These are phyloP conservation scores for Microbotryum violaceum DNA, from an alignment of 1,284 basidiomycete species.

Conservation along the genomic window DNA sequence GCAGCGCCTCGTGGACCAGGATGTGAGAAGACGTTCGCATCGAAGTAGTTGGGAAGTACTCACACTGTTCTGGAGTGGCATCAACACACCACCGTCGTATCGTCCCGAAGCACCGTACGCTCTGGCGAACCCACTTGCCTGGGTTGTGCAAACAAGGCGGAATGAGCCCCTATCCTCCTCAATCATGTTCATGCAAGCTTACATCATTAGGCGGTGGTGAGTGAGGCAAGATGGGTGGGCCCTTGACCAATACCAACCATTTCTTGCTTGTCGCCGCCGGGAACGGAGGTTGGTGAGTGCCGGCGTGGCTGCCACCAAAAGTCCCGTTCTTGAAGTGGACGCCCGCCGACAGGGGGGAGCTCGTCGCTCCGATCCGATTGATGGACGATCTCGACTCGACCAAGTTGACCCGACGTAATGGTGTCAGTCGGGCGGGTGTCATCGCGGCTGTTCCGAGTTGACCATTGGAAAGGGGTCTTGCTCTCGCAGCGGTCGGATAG, in stretches of 20 bases:
- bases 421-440: too few species aligned
- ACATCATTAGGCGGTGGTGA: conserved; percentile 27
- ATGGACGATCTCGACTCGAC: too few species aligned
- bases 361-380: too few species aligned
- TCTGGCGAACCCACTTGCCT: conserved; percentile 15
- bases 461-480: too few species aligned
- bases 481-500: too few species aligned
- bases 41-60: not conserved
- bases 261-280: not conserved
- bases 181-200: not conserved
- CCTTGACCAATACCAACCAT: conserved; percentile 27
- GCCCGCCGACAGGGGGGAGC: too few species aligned
- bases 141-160: not conserved
- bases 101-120: conserved; percentile 27
- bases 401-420: too few species aligned
- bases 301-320: too few species aligned
- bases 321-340: too few species aligned
- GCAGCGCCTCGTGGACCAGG: not conserved
- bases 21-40: too few species aligned
- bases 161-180: not conserved
- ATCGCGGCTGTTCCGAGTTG: too few species aligned
- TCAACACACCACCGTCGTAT: conserved; percentile 17
- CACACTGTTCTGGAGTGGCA: conserved; percentile 27
- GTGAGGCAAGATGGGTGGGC: conserved; percentile 23
- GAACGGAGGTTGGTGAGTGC: too few species aligned